Evolutionary conservation across 805 yeast species (phyloP).

Genomic region (Clavispora santaluciae): DNA sequence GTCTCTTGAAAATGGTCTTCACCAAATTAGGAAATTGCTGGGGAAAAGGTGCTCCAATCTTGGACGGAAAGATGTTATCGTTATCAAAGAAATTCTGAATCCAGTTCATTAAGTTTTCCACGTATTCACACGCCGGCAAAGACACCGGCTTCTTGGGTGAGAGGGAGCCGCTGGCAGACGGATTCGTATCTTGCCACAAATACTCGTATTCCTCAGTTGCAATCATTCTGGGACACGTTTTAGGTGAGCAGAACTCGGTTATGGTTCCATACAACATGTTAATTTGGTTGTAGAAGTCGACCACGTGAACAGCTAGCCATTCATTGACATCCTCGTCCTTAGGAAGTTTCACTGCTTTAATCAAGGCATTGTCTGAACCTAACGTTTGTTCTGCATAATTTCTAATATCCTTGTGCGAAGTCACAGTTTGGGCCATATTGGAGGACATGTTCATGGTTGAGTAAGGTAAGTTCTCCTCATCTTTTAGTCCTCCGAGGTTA

Average conservation of each 20-base stretch:
- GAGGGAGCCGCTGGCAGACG: conserved; percentile 19
- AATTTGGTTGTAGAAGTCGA: conserved; percentile 91
- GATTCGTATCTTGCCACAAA: conserved; percentile 81
- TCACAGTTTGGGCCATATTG: conserved; percentile 28
- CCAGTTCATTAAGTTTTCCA: conserved; percentile 92
- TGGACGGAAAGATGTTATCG: conserved; percentile 84
- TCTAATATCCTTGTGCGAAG: conserved; percentile 68
- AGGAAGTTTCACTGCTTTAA: conserved; percentile 91
- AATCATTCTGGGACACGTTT: conserved; percentile 94
- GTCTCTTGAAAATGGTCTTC: conserved; percentile 81
- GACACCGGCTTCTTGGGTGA: conserved; percentile 68
- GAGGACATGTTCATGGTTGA: conserved; percentile 26
- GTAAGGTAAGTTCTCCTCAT: conserved; percentile 17
- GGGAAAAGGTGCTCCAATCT: conserved; percentile 89
- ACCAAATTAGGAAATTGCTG: conserved; percentile 73
- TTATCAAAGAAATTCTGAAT: conserved; percentile 89
- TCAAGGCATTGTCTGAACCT: conserved; percentile 86
- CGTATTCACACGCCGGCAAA: conserved; percentile 91
- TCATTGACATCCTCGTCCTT: conserved; percentile 87
- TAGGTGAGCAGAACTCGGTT: conserved; percentile 93
- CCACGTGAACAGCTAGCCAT: conserved; percentile 98
- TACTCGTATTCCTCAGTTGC: conserved; percentile 97
- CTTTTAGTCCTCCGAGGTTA: conserved; percentile 5
- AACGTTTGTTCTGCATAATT: conserved; percentile 91
- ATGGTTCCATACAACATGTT: conserved; percentile 95